Conservation (phyloP, 345 rosid species). For the Litchi chinensis region DNA sequence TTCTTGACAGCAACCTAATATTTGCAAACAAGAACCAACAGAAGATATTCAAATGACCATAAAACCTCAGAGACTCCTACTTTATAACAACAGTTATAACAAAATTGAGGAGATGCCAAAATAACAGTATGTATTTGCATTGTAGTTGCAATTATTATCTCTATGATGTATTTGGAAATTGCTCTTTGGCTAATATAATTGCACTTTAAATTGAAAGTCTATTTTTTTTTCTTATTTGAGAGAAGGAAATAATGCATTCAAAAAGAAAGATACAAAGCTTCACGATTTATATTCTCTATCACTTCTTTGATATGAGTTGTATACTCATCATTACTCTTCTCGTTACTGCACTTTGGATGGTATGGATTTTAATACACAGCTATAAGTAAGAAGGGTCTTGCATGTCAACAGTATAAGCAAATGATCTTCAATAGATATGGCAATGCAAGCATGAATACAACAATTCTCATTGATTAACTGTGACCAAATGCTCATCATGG, state of each 20-base stretch:
- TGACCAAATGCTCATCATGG: background rate
- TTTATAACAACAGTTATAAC: background rate
- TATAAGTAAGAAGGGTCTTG: background rate
- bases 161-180: background rate
- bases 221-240: background rate
- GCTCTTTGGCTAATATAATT: background rate
- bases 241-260: background rate
- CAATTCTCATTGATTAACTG: background rate
- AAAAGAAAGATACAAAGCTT: background rate
- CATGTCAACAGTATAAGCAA: background rate
- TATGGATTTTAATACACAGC: background rate
- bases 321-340: background rate
- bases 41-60: slow-evolving; percentile 9
- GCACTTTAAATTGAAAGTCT: background rate
- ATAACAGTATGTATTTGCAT: background rate
- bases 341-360: background rate
- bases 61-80: background rate
- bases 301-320: background rate
- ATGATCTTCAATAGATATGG: background rate
- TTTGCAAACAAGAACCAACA: background rate
- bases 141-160: background rate
- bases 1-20: slow-evolving; percentile 92
- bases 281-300: background rate
- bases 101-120: background rate
- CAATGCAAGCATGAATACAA: background rate